Conservation (phyloP, 176 grass and related monocot genomes). For the Carex littledalei region DNA sequence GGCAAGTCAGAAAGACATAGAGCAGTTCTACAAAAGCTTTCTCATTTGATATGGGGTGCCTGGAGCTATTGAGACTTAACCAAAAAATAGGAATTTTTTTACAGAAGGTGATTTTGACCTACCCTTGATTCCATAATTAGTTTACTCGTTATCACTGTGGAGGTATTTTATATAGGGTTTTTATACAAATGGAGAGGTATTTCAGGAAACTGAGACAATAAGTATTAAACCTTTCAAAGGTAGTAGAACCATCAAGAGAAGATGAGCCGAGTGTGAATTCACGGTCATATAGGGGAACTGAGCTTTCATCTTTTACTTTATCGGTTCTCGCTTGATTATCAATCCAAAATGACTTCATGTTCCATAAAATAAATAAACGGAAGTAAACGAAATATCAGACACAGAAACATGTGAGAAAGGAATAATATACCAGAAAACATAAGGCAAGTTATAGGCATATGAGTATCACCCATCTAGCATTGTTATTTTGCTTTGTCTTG, state of each 20-base stretch:
- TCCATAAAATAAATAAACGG: constrained; percentile 18
- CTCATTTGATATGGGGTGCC: not conserved
- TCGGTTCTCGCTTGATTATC: constrained; percentile 73
- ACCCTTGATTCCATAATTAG: not conserved
- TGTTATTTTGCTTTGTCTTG: not conserved
- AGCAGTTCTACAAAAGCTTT: not conserved
- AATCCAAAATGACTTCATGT: constrained; percentile 77
- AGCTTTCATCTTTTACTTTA: constrained; percentile 43
- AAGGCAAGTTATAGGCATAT: not conserved
- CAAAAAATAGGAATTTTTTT: not conserved
- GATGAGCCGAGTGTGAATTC: constrained; percentile 64
- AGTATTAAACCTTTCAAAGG: constrained; percentile 51
- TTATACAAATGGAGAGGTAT: not conserved
- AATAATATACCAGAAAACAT: not conserved
- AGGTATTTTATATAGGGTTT: not conserved
- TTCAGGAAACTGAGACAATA: constrained; percentile 19
- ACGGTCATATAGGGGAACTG: constrained; percentile 72
- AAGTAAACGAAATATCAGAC: constrained; percentile 4
- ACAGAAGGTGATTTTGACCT: not conserved
- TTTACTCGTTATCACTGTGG: not conserved
- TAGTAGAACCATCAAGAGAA: constrained; percentile 65
- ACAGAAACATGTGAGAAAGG: constrained; percentile 21
- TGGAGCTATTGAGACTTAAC: not conserved
- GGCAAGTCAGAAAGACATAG: not conserved
- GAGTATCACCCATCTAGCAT: not conserved